Percentiles rank a stretch among this genome's conserved stretches.
Conservation (phyloP, 2,329 filamentous ascomycete genomes). For the Fusarium sp. region DNA sequence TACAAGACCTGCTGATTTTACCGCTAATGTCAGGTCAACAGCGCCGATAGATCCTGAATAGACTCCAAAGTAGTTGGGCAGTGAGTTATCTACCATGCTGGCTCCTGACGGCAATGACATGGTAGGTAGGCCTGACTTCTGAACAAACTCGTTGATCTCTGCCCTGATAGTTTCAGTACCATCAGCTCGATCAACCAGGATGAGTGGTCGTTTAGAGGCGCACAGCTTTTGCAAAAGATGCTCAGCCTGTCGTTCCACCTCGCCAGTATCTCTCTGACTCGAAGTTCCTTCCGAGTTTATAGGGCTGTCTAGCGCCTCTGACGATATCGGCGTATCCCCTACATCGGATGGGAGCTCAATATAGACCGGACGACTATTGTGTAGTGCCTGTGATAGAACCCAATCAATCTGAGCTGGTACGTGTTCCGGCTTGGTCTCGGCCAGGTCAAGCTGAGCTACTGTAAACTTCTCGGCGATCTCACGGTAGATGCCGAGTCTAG, state of each 20-base stretch:
- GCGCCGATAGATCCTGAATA: background rate
- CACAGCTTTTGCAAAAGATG: background rate
- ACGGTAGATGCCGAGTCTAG: background rate
- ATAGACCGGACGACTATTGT: constrained; percentile 2
- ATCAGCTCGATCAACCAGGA: background rate
- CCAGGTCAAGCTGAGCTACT: constrained; percentile 10
- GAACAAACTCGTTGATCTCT: background rate
- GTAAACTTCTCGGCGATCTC: constrained; percentile 18
- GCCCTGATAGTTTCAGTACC: background rate
- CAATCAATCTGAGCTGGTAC: background rate
- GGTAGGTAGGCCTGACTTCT: background rate
- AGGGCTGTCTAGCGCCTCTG: background rate
- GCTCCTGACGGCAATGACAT: background rate
- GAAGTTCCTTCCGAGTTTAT: background rate
- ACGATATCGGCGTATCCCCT: background rate
- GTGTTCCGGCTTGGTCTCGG: background rate
- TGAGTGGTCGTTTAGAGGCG: background rate
- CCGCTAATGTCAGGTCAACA: background rate
- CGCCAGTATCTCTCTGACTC: fast-evolving
- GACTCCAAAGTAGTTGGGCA: constrained; percentile 13
- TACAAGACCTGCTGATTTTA: constrained; percentile 6
- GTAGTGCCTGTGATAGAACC: background rate
- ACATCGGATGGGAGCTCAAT: constrained; percentile 13
- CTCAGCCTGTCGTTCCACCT: too few relatives aligned
- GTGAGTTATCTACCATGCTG: background rate